Evolutionary conservation across 1,139 yeast species (phyloP), one percentile per base, ranked within the genome.

Genomic region (Arxiozyma telluris): DNA sequence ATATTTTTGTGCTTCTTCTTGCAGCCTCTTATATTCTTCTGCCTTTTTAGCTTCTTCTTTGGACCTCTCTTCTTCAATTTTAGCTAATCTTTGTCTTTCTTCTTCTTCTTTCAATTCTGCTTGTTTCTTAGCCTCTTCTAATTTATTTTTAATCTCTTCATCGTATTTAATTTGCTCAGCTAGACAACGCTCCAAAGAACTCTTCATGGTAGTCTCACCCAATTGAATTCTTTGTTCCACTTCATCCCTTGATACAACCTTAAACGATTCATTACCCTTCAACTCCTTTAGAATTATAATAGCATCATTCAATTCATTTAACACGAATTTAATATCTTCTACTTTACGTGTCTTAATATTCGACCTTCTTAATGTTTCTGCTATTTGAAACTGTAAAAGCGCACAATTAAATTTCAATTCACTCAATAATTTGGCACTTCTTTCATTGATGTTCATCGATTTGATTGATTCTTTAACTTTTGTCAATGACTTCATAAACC

Each of bases 321-420:
- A 73, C 1, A 90, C 83, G 1, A 71, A 70, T 57, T 81, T 79
- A 56, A 93, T 79, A 57, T 84, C 90, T 6, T 73, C 77, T 47
- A 82, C 71, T 1, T 79, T 77, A 63, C 97, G 80, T 60, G 81
- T 80, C 47, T 78, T 77, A 12, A 78, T 73, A 0, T 84, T 78
- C 44, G 83, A 71, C 60, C 86, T 86, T 58, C 87, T 80, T 41
- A 91, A 73, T 59, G 82, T 81, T 61, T 90, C 96, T 0, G 97
- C 97, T 57, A 88, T 76, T 68, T 90, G 96, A 71, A 86, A 89
- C 64, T 87, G 87, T 50, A 93, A 77, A 65, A 85, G 87, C 0
- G 97, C 96, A 55, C 85, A 78, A 66, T 93, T 93, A 73, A 87
- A 93, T 61, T 78, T 77, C 58, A 84, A 73, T 12, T 81, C 73